Conservation (phyloP, 2,329 filamentous ascomycete species). For the Pestalotiopsis sp. region DNA sequence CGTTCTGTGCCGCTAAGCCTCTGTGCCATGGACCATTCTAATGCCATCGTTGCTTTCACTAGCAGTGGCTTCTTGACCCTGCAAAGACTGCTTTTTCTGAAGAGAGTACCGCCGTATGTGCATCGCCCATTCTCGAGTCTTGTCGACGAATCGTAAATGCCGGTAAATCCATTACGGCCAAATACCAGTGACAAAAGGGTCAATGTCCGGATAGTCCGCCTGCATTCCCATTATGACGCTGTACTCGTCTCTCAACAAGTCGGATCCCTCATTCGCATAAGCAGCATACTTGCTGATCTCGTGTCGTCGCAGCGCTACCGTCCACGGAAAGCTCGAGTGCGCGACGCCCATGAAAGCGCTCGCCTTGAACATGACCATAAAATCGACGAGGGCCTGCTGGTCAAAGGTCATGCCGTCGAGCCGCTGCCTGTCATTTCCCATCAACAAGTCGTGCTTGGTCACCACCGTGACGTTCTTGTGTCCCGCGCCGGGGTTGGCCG, state of each 20-base stretch:
- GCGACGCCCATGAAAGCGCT: conserved; percentile 36
- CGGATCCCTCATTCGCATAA: conserved; percentile 31
- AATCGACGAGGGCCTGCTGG: conserved; percentile 36
- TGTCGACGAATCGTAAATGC: background rate
- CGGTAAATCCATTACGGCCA: conserved; percentile 26
- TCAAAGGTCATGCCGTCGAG: conserved; percentile 32
- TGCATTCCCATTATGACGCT: conserved; percentile 34
- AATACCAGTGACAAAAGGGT: conserved; percentile 30
- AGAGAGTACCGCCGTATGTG: too few relatives aligned
- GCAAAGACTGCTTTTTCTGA: too few relatives aligned
- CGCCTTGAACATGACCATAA: conserved; percentile 34
- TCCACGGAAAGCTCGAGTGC: conserved; percentile 36
- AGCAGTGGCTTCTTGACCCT: too few relatives aligned
- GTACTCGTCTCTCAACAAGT: conserved; percentile 33
- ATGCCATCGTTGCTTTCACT: too few relatives aligned
- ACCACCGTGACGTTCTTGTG: conserved; percentile 28
- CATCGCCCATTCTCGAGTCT: too few relatives aligned
- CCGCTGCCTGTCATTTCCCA: conserved; percentile 17
- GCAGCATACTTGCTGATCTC: conserved; percentile 30
- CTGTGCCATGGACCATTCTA: too few relatives aligned
- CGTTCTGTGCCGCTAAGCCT: too few relatives aligned
- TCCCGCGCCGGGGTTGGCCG: background rate
- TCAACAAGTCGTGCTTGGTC: conserved; percentile 33
- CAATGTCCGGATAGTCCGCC: conserved; percentile 31
- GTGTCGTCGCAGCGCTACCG: conserved; percentile 33